Evolutionary conservation across 768 basidiomycete species (phyloP), one percentile per base, ranked within the genome.

Genomic region (Leccinum arenicola): DNA sequence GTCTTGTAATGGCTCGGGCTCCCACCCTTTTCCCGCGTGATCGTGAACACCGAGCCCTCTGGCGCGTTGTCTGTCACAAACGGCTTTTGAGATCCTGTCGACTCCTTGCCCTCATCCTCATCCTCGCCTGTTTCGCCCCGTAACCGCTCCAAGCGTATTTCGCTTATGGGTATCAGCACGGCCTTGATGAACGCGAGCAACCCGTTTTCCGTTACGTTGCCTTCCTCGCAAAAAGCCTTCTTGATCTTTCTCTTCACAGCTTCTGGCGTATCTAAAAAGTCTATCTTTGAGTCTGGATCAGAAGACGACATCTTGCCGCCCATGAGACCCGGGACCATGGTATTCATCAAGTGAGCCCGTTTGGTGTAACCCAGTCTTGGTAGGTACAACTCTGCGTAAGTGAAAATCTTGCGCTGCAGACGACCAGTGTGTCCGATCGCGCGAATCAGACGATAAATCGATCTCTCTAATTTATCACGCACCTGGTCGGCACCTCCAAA

Each of bases 301-400:
- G 96, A 98, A 1, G 95, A 89, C 15, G 95, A 97, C 97, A 99
- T 98, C 72, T 99, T 99, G 17, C 93, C 92, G 33, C 95, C 95
- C 47, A 87, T 87, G 35, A 97, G 81, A 48, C 95, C 95, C 31
- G 95, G 95, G 0, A 98, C 93, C 95, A 98, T 98, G 35, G 84
- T 79, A 75, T 98, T 99, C 97, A 99, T 99, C 49, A 99, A 80
- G 73, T 99, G 97, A 0, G 95, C 91, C 35, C 96, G 93, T 75
- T 97, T 98, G 54, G 78, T 76, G 78, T 98, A 98, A 36, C 96
- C 97, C 33, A 98, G 82, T 61, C 85, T 82, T 4, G 97, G 97
- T 54, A 99, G 88, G 83, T 95, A 95, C 67, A 90, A 83, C 71
- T 98, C 95, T 7, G 97, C 95, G 68, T 96, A 96, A 19, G 94